Evolutionary conservation across 2,329 filamentous ascomycete genomes (phyloP).

Genomic region (Coniochaeta sp.): DNA sequence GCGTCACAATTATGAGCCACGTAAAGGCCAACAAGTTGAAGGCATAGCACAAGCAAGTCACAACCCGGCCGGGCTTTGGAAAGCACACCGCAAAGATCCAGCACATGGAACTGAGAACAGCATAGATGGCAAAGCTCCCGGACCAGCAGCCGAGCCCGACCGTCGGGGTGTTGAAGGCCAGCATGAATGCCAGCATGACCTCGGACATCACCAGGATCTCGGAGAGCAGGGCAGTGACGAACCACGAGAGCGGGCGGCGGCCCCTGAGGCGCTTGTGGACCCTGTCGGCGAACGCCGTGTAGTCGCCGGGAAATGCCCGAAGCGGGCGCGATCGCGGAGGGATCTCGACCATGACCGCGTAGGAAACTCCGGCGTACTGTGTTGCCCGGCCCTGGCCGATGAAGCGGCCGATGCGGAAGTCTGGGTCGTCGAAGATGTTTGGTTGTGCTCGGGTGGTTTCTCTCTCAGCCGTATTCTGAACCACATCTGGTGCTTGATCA

Average conservation of each 20-base stretch:
- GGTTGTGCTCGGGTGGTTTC: too few relatives aligned
- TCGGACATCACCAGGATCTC: constrained; percentile 3
- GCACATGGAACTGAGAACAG: background rate
- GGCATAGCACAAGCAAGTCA: too few relatives aligned
- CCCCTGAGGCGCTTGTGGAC: too few relatives aligned
- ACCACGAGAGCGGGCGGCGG: too few relatives aligned
- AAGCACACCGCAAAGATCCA: background rate
- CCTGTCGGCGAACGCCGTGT: too few relatives aligned
- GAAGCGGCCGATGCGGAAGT: constrained; percentile 21
- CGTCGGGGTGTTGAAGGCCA: constrained; percentile 26
- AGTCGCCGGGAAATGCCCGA: too few relatives aligned
- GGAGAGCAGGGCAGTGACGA: too few relatives aligned
- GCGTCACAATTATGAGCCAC: too few relatives aligned
- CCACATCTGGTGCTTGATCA: too few relatives aligned
- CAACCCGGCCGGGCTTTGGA: too few relatives aligned
- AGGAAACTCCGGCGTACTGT: constrained; percentile 31
- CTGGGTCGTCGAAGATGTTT: background rate
- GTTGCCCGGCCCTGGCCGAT: constrained; percentile 27
- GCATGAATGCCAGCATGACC: constrained; percentile 5
- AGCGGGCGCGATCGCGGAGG: background rate
- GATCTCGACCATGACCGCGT: constrained; percentile 25
- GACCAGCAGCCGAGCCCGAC: constrained; percentile 33
- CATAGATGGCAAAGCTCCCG: background rate
- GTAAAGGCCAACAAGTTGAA: too few relatives aligned
- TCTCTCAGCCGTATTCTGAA: too few relatives aligned